Base-by-base conservation (phyloP, 2,329 filamentous ascomycete genomes). In the Aspergillus sp. region DNA sequence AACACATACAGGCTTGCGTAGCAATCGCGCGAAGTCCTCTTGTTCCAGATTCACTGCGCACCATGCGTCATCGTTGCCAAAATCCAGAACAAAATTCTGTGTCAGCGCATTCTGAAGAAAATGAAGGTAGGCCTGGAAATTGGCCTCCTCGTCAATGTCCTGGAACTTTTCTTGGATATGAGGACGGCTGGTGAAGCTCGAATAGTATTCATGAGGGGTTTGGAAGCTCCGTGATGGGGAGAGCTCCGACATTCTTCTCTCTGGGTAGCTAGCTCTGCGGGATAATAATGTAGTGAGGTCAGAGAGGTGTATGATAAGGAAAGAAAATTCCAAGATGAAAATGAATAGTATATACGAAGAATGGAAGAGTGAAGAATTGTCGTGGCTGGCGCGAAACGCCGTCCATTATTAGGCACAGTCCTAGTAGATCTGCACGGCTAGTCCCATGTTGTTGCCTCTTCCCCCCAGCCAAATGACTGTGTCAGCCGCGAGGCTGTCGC, bases 41-140 rank as follows among this genome's bases (percentile, higher is more conserved):
- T 57, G 54, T 4, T 58, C 50, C 33, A 71, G 37, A 48, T 72
- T 58, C 29, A 65, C 58, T 4, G 65, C 66, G 45, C 65, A 68
- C 58, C 62, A 65, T 7, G 69, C 69, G 48, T 68, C 60, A 19
- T 68, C 60, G 32, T 66, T 63, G 10, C 69, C 67, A 45, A 72
- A 72, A 48, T 71, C 67, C 32, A 72, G 54, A 27, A 70, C 60
- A 44, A 72, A 72, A 48, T 71, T 72, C 9, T 48, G 49, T 0
- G 67, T 69, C 2, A 46, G 45, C 9, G 60, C 47, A 35, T 62
- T 52, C 32, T 57, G 37, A 5, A 72, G 47, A 9, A 48, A 52
- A 6, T 49, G 47, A 39, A 61, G 50, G 38, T 62, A 67, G 5
- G 45, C 29, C 12, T 39, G 39, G 45, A 70, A 70, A 45, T 63